Evolutionary conservation across 1,284 basidiomycete species (phyloP).

Genomic region (Vanrija pseudolonga): DNA sequence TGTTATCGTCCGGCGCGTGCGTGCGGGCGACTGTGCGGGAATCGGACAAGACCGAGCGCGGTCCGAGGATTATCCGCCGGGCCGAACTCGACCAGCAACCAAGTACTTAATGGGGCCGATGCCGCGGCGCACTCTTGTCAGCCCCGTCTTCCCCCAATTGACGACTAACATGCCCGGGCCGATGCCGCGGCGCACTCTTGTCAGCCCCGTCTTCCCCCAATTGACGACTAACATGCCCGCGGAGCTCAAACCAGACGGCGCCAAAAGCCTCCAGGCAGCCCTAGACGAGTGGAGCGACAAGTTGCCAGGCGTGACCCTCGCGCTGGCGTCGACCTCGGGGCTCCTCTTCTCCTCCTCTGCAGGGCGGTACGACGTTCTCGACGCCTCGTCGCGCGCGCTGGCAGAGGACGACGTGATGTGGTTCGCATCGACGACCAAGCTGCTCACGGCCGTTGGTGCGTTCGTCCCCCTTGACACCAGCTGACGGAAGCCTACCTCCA

Average conservation of each 20-base stretch:
- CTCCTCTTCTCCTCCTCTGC: conserved; percentile 19
- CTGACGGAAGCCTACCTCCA: conserved; percentile 23
- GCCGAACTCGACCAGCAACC: no score
- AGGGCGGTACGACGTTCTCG: conserved; percentile 26
- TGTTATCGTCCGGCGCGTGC: no score
- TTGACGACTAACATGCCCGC: background rate
- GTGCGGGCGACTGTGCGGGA: no score
- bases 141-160: no score
- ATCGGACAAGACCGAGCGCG: background rate
- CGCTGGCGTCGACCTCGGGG: conserved; percentile 15
- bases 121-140: no score
- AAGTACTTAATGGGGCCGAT: no score
- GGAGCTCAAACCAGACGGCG: conserved; percentile 4
- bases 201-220: no score
- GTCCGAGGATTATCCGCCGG: no score
- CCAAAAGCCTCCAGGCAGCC: conserved; percentile 13
- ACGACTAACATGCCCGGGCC: no score
- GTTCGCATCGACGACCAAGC: conserved; percentile 37
- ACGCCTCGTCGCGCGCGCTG: background rate
- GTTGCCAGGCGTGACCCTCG: conserved; percentile 18
- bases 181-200: no score
- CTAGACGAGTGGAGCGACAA: conserved; percentile 14
- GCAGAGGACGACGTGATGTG: conserved; percentile 26
- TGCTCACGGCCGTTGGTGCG: conserved; percentile 31
- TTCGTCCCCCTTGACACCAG: background rate